A percentile compares a stretch with the other conserved stretches of the same genome.
Evolutionary conservation across 805 yeast genomes (phyloP).

Genomic region (Candida methanosorbosa): DNA sequence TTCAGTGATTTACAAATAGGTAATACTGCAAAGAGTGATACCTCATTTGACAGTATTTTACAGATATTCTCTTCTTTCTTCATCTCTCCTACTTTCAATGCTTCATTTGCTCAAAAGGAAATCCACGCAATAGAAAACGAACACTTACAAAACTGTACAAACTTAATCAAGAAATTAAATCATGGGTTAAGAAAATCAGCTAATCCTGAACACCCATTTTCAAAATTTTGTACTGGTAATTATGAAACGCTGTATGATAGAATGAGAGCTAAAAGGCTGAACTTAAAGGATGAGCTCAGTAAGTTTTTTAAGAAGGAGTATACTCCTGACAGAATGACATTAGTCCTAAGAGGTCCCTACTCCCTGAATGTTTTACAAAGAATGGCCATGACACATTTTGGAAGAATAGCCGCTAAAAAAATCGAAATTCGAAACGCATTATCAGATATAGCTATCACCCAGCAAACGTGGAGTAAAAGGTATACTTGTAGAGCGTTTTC

Average conservation of each 20-base stretch:
- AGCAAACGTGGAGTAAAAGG: constrained; percentile 14
- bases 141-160: constrained; percentile 44
- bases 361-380: constrained; percentile 50
- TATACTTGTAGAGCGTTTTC: constrained; percentile 18
- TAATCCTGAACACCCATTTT: constrained; percentile 40
- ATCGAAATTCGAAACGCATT: no score
- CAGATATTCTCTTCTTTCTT: constrained; percentile 45
- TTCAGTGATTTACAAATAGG: constrained; percentile 5
- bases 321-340: constrained; percentile 38
- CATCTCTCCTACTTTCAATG: constrained; percentile 40
- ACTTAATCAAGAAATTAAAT: constrained; percentile 37
- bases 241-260: constrained; percentile 34
- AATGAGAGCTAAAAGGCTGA: constrained; percentile 23
- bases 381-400: constrained; percentile 36
- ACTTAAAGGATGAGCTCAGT: constrained; percentile 27
- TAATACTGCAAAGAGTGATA: constrained; percentile 9
- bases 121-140: constrained; percentile 58
- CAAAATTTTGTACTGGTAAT: constrained; percentile 60
- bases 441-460: no score
- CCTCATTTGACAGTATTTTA: constrained; percentile 35
- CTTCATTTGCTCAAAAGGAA: constrained; percentile 36
- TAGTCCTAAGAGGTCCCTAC: constrained; percentile 61
- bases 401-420: no score
- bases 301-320: constrained; percentile 35
- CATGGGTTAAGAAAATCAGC: constrained; percentile 53